Evolutionary conservation across 202 grass and related monocot species (phyloP).

Genomic region (Panicum hallii): DNA sequence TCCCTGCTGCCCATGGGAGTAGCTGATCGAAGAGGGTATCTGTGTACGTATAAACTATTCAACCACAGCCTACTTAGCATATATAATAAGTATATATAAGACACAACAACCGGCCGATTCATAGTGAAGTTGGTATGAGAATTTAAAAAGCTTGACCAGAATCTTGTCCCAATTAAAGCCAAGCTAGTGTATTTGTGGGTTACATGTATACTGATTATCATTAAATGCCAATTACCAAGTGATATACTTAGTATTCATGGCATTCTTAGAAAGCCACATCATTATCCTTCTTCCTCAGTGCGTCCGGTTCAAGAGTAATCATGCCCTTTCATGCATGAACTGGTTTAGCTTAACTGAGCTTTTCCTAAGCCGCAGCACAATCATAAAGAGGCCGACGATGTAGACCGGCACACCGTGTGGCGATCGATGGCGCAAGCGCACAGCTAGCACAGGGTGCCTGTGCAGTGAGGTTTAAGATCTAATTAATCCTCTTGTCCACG

Average conservation of each 20-base stretch:
- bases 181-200: not conserved
- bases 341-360: conserved; percentile 47
- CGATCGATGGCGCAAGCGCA: conserved; percentile 25
- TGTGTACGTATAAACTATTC: not conserved
- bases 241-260: not conserved
- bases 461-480: conserved; percentile 39
- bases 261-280: not conserved
- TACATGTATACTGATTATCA: not conserved
- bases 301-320: conserved; percentile 48
- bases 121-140: not conserved
- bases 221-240: not conserved
- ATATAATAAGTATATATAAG: not conserved
- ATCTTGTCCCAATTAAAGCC: not conserved
- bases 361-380: conserved; percentile 46
- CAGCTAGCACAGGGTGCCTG: conserved; percentile 3
- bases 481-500: conserved; percentile 42
- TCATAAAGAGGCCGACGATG: conserved; percentile 45
- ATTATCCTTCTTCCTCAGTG: not conserved
- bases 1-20: conserved; percentile 16
- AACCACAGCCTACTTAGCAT: not conserved
- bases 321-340: conserved; percentile 47
- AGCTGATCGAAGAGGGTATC: not conserved
- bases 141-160: not conserved
- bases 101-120: not conserved
- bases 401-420: conserved; percentile 42